These are phyloP conservation scores for Apiospora arundinis DNA, from an alignment of 2,329 filamentous ascomycete species.

Conservation along the genomic window DNA sequence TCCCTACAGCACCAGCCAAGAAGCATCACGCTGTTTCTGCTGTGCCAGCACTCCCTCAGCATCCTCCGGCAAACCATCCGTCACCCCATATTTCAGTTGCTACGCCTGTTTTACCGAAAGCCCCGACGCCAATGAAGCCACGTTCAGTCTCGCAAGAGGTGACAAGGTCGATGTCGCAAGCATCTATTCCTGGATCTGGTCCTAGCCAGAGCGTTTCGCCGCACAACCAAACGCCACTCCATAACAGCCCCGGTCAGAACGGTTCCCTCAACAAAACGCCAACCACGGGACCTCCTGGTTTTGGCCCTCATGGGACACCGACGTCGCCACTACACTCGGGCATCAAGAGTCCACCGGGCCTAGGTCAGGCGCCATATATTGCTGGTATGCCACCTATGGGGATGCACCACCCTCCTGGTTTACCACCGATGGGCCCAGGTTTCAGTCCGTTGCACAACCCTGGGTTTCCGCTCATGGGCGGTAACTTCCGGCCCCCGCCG, in stretches of 20 bases:
- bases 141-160: conserved; percentile 83
- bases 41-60: conserved; percentile 63
- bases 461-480: conserved; percentile 48
- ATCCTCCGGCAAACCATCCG: conserved; percentile 64
- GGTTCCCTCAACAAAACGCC: conserved; percentile 5
- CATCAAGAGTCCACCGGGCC: conserved; percentile 63
- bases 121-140: conserved; percentile 77
- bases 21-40: conserved; percentile 51
- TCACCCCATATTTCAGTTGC: conserved; percentile 83
- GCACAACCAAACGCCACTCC: conserved; percentile 66
- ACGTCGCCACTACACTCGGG: conserved; percentile 68
- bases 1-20: conserved; percentile 35
- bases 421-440: conserved; percentile 60
- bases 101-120: conserved; percentile 83
- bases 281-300: conserved; percentile 27
- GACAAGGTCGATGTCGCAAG: conserved; percentile 71
- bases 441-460: conserved; percentile 47
- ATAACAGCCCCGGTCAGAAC: conserved; percentile 69
- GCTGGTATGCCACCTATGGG: conserved; percentile 59
- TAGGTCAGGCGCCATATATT: conserved; percentile 48
- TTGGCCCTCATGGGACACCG: conserved; percentile 51
- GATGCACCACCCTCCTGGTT: conserved; percentile 61
- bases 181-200: conserved; percentile 65
- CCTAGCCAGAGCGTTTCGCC: conserved; percentile 65
- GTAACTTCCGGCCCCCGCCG: conserved; percentile 51